These are phyloP conservation scores for Quillaja saponaria DNA, from an alignment of 306 rosid genomes.

Conservation along the genomic window DNA sequence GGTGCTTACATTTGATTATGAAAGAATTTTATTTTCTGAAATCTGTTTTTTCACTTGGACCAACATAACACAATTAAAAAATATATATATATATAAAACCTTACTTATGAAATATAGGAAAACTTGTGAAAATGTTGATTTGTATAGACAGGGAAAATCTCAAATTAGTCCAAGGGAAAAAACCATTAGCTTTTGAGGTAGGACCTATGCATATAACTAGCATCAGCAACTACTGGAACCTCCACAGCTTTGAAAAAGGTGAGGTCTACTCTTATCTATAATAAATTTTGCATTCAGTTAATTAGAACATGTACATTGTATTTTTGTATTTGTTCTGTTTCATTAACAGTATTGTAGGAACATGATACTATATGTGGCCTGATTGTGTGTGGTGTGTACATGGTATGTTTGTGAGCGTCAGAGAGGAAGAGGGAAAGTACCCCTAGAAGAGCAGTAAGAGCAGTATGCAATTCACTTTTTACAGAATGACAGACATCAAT, in stretches of 20 bases:
- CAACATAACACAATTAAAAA: too few relatives aligned
- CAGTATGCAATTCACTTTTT: conserved; percentile 57
- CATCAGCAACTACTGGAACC: neutral
- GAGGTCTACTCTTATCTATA: neutral
- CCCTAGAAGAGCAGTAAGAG: conserved; percentile 81
- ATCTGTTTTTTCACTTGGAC: too few relatives aligned
- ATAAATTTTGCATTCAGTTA: neutral
- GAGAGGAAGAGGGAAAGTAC: conserved; percentile 46
- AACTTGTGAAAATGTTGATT: neutral
- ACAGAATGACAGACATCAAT: conserved; percentile 45
- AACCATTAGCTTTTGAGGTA: too few relatives aligned
- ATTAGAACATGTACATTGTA: too few relatives aligned
- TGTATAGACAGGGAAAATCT: neutral
- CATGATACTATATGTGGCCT: neutral
- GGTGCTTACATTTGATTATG: too few relatives aligned
- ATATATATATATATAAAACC: too few relatives aligned
- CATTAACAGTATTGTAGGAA: neutral
- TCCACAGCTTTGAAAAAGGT: neutral
- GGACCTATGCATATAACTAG: conserved; percentile 2
- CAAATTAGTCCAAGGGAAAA: neutral
- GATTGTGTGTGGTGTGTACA: too few relatives aligned
- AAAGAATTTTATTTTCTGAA: too few relatives aligned
- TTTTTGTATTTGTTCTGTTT: too few relatives aligned
- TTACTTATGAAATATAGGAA: conserved; percentile 1
- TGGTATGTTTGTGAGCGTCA: neutral